Evolutionary conservation across 1,139 yeast species (phyloP).

Genomic region (Starmera stellimalicola): DNA sequence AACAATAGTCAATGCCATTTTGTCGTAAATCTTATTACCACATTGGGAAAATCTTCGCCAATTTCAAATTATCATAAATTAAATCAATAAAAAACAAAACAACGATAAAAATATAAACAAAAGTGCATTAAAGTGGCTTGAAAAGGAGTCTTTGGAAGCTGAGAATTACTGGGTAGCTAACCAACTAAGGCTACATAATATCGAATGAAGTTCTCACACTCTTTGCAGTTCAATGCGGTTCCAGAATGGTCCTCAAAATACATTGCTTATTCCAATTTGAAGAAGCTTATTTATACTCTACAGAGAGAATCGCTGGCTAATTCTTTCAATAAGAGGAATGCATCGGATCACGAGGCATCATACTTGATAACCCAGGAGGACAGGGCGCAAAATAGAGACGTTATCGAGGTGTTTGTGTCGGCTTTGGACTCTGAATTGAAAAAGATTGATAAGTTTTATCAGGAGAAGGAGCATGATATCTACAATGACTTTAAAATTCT

Average conservation of each 20-base stretch:
- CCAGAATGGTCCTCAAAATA: conserved; percentile 75
- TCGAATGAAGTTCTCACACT: conserved; percentile 63
- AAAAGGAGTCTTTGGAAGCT: too few relatives aligned
- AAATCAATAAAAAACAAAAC: too few relatives aligned
- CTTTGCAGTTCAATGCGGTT: conserved; percentile 66
- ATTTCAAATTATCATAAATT: too few relatives aligned
- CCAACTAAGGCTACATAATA: background rate
- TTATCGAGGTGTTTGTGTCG: conserved; percentile 19
- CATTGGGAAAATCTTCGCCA: too few relatives aligned
- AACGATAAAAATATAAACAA: too few relatives aligned
- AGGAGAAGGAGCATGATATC: conserved; percentile 42
- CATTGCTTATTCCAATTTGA: conserved; percentile 61
- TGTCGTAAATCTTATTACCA: too few relatives aligned
- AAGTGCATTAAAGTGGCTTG: too few relatives aligned
- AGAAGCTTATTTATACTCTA: conserved; percentile 54
- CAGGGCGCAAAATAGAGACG: conserved; percentile 10
- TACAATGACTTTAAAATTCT: conserved; percentile 40
- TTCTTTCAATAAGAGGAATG: conserved; percentile 7
- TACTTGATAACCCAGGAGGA: conserved; percentile 15
- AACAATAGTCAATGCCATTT: too few relatives aligned
- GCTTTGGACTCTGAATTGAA: conserved; percentile 33
- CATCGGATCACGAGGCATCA: conserved; percentile 15
- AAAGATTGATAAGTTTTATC: conserved; percentile 53
- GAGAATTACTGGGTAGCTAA: too few relatives aligned
- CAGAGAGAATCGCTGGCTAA: conserved; percentile 46